Evolutionary conservation across 768 basidiomycete species (phyloP).

Genomic region (Fistulinella prunicolor): DNA sequence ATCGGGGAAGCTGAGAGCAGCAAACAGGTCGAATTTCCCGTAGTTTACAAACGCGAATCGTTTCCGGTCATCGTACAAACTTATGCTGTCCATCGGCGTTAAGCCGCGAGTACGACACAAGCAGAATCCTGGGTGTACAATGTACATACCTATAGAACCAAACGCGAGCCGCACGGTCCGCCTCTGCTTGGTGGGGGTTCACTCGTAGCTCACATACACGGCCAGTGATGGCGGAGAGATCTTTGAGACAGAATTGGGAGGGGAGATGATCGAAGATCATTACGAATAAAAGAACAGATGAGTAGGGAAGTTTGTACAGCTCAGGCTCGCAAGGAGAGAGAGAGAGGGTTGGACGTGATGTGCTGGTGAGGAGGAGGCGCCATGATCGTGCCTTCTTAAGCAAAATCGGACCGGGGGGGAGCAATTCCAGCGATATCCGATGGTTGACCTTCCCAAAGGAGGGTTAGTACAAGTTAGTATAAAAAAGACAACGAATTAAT

Average conservation of each 20-base stretch:
- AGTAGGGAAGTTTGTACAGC: conserved; percentile 17
- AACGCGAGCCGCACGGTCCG: conserved; percentile 30
- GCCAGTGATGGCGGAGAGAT: conserved; percentile 35
- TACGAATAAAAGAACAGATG: conserved; percentile 13
- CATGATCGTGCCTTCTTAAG: conserved; percentile 30
- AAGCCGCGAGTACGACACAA: too few relatives aligned
- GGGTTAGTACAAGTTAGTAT: conserved; percentile 10
- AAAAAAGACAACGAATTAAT: conserved; percentile 28
- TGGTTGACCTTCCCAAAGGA: conserved; percentile 17
- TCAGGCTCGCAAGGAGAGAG: conserved; percentile 30
- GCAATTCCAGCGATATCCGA: conserved; percentile 22
- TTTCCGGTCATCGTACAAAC: conserved; percentile 35
- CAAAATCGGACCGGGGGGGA: conserved; percentile 17
- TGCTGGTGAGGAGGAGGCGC: conserved; percentile 6
- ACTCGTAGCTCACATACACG: conserved; percentile 36
- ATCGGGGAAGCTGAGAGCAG: conserved; percentile 38
- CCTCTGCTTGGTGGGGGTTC: conserved; percentile 32
- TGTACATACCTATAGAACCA: conserved; percentile 34
- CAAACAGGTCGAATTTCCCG: conserved; percentile 38
- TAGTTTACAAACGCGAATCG: conserved; percentile 36
- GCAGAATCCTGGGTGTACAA: neutral
- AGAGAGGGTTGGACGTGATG: conserved; percentile 2
- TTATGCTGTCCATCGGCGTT: conserved; percentile 19
- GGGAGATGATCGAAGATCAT: conserved; percentile 35
- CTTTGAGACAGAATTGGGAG: conserved; percentile 34